These are phyloP conservation scores for Niebla homalea DNA, from an alignment of 495 filamentous ascomycete species.

Conservation along the genomic window DNA sequence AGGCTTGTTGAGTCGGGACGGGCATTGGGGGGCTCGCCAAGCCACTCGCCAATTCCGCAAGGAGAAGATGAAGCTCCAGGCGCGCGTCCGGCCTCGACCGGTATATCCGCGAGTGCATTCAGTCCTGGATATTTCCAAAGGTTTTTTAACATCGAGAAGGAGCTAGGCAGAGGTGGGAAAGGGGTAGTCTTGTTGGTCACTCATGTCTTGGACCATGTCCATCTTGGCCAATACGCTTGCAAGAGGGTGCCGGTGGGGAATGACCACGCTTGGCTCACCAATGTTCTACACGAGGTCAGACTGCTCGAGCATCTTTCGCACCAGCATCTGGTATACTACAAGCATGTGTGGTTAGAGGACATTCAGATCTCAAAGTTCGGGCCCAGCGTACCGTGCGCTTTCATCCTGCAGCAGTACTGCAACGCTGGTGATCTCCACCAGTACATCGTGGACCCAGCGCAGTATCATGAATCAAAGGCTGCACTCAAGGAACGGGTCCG, in stretches of 20 bases:
- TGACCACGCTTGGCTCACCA: conserved; percentile 90
- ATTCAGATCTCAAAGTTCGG: conserved; percentile 70
- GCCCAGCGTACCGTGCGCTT: conserved; percentile 85
- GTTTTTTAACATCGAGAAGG: conserved; percentile 78
- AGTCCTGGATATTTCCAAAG: conserved; percentile 80
- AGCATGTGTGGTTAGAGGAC: conserved; percentile 94
- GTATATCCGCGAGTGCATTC: conserved; percentile 76
- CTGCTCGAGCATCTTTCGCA: conserved; percentile 82
- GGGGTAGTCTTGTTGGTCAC: conserved; percentile 85
- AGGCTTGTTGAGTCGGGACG: conserved; percentile 37
- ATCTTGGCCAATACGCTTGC: conserved; percentile 84
- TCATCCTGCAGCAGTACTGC: conserved; percentile 96
- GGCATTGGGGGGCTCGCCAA: conserved; percentile 23
- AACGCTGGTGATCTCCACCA: conserved; percentile 85
- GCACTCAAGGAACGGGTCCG: conserved; percentile 77
- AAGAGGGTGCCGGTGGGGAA: conserved; percentile 93
- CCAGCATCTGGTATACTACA: conserved; percentile 91
- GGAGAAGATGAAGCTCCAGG: conserved; percentile 41
- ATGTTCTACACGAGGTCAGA: conserved; percentile 85
- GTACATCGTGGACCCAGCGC: conserved; percentile 60
- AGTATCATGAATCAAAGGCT: conserved; percentile 53
- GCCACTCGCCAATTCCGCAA: conserved; percentile 16
- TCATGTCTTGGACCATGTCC: conserved; percentile 78
- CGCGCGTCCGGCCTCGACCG: conserved; percentile 32
- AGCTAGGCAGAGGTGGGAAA: conserved; percentile 82